phyloP scores from a whole-genome alignment of 139 green algal genomes.

The Klebsormidium nitens region DNA sequence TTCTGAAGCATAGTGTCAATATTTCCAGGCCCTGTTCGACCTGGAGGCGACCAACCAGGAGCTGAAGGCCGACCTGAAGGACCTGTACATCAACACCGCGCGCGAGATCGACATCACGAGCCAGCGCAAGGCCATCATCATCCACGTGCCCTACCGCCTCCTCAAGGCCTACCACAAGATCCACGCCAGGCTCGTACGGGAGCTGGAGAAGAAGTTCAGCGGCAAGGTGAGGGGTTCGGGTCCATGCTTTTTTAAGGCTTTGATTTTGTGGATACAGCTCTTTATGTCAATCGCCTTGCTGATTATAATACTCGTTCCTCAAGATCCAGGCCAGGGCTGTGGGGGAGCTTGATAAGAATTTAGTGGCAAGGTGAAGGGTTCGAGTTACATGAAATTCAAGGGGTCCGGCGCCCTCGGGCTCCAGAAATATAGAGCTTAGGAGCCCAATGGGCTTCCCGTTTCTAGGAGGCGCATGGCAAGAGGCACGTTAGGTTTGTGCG shows the following conservation, averaged over 20 bases:
- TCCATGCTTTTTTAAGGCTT: neutral
- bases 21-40: constrained; percentile 96
- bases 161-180: constrained; percentile 98
- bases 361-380: too few species aligned
- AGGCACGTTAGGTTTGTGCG: constrained; percentile 94
- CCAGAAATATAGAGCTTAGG: too few species aligned
- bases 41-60: constrained; percentile 97
- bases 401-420: too few species aligned
- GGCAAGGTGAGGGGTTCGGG: constrained; percentile 58
- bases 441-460: constrained; percentile 90
- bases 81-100: constrained; percentile 95
- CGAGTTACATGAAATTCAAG: too few species aligned
- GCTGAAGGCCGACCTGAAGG: constrained; percentile 93
- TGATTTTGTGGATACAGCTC: neutral
- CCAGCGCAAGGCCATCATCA: constrained; percentile 91
- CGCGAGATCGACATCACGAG: constrained; percentile 80
- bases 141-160: constrained; percentile 94
- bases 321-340: too few species aligned
- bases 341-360: too few species aligned
- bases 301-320: too few species aligned
- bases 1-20: neutral
- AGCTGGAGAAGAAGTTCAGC: constrained; percentile 99
- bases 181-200: constrained; percentile 91
- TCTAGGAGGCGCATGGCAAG: constrained; percentile 96
- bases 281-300: neutral